A percentile compares a stretch with the other conserved stretches of the same genome.
These are phyloP conservation scores for Chaetomium sp. DNA, from an alignment of 2,329 filamentous ascomycete species.

Conservation along the genomic window DNA sequence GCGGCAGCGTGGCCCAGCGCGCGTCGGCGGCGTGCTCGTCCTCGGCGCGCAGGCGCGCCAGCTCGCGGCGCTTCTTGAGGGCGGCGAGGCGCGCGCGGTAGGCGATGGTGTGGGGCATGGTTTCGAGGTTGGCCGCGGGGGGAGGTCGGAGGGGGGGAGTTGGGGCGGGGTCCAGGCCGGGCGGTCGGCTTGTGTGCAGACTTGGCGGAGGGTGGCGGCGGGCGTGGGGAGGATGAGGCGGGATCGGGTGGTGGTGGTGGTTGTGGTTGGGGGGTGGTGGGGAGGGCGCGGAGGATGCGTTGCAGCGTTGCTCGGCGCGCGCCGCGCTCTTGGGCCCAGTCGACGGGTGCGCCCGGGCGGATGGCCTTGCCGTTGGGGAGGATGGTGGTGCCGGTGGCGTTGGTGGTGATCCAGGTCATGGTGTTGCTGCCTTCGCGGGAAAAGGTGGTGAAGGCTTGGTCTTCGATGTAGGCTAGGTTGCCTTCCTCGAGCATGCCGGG, in stretches of 20 bases:
- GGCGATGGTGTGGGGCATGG: conserved; percentile 26
- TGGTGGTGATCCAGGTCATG: conserved; percentile 28
- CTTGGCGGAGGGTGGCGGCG: conserved; percentile 33
- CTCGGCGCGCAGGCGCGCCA: conserved; percentile 25
- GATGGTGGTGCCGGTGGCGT: conserved; percentile 17
- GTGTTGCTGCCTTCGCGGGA: conserved; percentile 26
- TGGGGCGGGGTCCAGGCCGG: conserved; percentile 32
- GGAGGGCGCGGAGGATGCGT: conserved; percentile 45
- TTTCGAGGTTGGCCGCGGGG: conserved; percentile 20
- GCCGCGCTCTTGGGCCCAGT: conserved; percentile 45
- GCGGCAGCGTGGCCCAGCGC: conserved; percentile 34
- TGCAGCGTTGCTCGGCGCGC: conserved; percentile 51
- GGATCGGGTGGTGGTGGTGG: conserved; percentile 41
- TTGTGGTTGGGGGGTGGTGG: conserved; percentile 42
- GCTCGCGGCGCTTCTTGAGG: conserved; percentile 18
- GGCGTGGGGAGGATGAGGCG: conserved; percentile 44
- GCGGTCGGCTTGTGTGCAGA: conserved; percentile 30
- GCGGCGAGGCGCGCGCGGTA: conserved; percentile 20
- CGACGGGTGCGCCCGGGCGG: conserved; percentile 12
- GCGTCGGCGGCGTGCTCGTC: not conserved
- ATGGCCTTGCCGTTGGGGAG: conserved; percentile 33
- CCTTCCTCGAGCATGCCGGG: not conserved
- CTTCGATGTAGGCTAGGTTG: conserved; percentile 44
- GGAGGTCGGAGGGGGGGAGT: conserved; percentile 11
- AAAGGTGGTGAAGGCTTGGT: conserved; percentile 42